phyloP scores from a whole-genome alignment of 106 monocot species.

The Dendrobium catenatum region DNA sequence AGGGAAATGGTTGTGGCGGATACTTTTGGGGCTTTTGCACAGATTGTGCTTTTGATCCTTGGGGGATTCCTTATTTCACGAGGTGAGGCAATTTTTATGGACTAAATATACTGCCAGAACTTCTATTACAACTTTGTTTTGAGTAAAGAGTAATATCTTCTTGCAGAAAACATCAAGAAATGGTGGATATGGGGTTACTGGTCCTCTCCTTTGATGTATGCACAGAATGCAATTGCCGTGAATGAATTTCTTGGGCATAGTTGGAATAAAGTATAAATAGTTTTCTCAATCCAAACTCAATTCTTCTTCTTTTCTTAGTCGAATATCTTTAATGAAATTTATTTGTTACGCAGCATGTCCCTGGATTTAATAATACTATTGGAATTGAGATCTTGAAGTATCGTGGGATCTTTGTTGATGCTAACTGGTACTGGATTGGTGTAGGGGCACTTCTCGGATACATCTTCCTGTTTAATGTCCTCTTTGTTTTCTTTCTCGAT shows the following conservation, averaged over 20 bases:
- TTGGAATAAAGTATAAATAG: constrained; percentile 5
- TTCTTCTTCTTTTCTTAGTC: neutral
- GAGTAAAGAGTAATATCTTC: neutral
- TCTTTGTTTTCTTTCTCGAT: constrained; percentile 38
- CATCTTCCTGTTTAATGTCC: constrained; percentile 44
- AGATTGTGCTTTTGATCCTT: constrained; percentile 41
- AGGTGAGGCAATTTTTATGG: constrained; percentile 24
- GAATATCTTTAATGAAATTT: neutral
- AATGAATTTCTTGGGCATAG: constrained; percentile 11
- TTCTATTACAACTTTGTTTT: neutral
- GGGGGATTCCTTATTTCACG: constrained; percentile 65
- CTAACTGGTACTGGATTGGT: constrained; percentile 79
- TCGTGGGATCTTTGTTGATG: constrained; percentile 48
- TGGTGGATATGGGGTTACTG: constrained; percentile 15
- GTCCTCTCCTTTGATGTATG: constrained; percentile 11
- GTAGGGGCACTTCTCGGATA: constrained; percentile 53
- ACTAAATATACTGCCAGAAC: neutral
- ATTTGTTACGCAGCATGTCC: neutral
- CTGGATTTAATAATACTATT: constrained; percentile 18
- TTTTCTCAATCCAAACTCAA: neutral
- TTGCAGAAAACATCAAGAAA: constrained; percentile 6
- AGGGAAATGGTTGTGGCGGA: constrained; percentile 55
- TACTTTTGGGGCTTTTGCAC: constrained; percentile 62
- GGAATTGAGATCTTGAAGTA: constrained; percentile 35
- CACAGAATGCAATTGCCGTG: constrained; percentile 7